phyloP scores from a whole-genome alignment of 2,329 filamentous ascomycete species.

The Nemania abortiva region DNA sequence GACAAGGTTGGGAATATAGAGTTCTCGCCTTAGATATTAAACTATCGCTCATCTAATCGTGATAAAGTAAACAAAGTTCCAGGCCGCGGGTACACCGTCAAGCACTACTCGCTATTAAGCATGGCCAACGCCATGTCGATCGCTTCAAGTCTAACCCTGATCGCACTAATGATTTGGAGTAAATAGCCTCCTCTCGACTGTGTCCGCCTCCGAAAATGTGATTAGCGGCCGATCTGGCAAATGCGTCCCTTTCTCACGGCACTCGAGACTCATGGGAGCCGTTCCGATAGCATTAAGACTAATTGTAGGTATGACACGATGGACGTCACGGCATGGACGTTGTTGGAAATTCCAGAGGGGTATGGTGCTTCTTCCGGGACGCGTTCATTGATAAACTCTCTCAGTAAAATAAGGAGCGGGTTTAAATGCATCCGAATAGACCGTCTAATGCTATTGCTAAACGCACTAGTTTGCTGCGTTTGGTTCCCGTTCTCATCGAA shows the following conservation, averaged over 20 bases:
- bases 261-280: not conserved
- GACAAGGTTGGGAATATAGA: slow-evolving; percentile 1
- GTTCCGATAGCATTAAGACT: not conserved
- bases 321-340: not conserved
- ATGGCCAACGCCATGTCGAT: slow-evolving; percentile 11
- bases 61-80: not conserved
- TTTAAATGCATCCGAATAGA: not conserved
- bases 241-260: not conserved
- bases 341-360: not conserved
- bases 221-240: not conserved
- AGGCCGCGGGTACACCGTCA: not conserved
- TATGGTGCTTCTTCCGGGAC: not conserved
- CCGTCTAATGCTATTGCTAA: too few species aligned
- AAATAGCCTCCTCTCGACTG: not conserved
- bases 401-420: slow-evolving; percentile 2
- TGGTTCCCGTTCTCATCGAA: too few species aligned
- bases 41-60: not conserved
- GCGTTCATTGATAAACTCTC: not conserved
- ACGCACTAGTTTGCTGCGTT: too few species aligned
- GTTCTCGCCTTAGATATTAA: slow-evolving; percentile 25
- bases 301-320: not conserved
- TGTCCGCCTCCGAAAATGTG: not conserved
- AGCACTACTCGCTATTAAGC: slow-evolving; percentile 5
- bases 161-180: not conserved
- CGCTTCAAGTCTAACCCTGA: not conserved